These are phyloP conservation scores for Alloascoidea africana DNA, from an alignment of 805 yeast species.

Conservation along the genomic window DNA sequence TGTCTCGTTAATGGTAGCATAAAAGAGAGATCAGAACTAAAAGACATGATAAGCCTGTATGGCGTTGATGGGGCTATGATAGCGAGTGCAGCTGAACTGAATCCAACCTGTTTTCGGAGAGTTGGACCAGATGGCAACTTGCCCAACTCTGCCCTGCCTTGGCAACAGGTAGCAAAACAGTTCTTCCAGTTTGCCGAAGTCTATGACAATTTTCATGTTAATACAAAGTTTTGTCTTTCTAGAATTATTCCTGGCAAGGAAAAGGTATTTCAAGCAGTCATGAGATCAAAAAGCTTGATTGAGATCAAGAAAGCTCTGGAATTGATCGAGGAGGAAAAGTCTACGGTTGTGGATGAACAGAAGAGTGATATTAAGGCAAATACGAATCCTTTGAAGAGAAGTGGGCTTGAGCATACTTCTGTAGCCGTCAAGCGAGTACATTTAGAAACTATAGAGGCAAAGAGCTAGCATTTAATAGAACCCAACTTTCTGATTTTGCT, in stretches of 20 bases:
- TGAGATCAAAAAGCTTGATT: slow-evolving; percentile 30
- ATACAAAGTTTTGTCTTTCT: slow-evolving; percentile 68
- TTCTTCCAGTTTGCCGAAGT: slow-evolving; percentile 36
- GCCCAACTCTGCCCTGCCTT: slow-evolving; percentile 24
- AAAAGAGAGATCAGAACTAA: slow-evolving; percentile 35
- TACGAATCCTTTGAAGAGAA: no score
- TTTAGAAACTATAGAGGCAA: no score
- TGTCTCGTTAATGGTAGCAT: slow-evolving; percentile 78
- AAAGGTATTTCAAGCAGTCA: slow-evolving; percentile 38
- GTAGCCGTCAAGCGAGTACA: no score
- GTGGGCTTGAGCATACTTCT: no score
- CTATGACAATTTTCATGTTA: slow-evolving; percentile 49
- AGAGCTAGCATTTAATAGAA: no score
- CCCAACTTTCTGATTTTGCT: no score
- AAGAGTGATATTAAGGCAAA: no score
- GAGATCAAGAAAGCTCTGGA: background rate
- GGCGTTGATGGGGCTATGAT: slow-evolving; percentile 78
- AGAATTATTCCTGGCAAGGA: slow-evolving; percentile 71
- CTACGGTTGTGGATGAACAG: no score
- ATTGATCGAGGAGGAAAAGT: background rate
- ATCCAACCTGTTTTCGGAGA: slow-evolving; percentile 62
- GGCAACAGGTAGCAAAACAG: slow-evolving; percentile 41
- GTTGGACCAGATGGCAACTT: slow-evolving; percentile 16
- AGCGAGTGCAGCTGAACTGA: slow-evolving; percentile 79
- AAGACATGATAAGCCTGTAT: slow-evolving; percentile 31